Evolutionary conservation across 306 rosid genomes (phyloP), one percentile per base, ranked within the genome.

Genomic region (Medicago ruthenica): DNA sequence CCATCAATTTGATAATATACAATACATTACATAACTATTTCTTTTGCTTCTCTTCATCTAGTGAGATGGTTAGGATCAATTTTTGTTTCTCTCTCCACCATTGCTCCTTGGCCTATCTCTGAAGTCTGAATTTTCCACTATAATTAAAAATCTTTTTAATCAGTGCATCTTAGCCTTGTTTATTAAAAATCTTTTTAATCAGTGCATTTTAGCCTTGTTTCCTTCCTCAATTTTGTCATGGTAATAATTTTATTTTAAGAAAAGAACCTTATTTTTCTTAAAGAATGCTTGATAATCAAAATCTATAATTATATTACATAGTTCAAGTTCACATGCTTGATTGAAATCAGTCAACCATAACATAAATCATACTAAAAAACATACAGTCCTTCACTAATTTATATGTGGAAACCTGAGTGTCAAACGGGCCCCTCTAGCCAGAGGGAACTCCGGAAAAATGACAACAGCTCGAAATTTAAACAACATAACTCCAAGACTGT

Each of bases 1-100:
- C 67, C 63, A 67, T 76, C 66, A 50, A 73, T 76, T 40, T 50
- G 11, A 59, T 76, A 3, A 84, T 76, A 70, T 76, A 80, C 77
- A 41, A 62, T 57, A 73, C 57, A 34, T 66, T 59, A 42, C 73
- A 58, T 75, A 31, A 31, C 50, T 40, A n/a, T 40, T 70, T 71
- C 72, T 40, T 55, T 8, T 57, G 71, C 75, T 71, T 51, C 53
- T 71, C 40, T 27, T 48, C 67, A 24, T 16, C 36, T 14, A 24
- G 71, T 67, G 76, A 50, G 54, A 80, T 68, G 15, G 12, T 44
- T 41, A 51, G 40, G 54, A 41, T 67, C 34, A 34, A 34, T 24
- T 8, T 20, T 7, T 12, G 17, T 31, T 54, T 37, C 31, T 42
- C 6, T 54, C 42, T 50, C 41, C 73, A 24, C 40, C 51, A 41